These are phyloP conservation scores for Cutaneotrichosporon cavernicola DNA, from an alignment of 1,284 basidiomycete genomes.

Conservation along the genomic window DNA sequence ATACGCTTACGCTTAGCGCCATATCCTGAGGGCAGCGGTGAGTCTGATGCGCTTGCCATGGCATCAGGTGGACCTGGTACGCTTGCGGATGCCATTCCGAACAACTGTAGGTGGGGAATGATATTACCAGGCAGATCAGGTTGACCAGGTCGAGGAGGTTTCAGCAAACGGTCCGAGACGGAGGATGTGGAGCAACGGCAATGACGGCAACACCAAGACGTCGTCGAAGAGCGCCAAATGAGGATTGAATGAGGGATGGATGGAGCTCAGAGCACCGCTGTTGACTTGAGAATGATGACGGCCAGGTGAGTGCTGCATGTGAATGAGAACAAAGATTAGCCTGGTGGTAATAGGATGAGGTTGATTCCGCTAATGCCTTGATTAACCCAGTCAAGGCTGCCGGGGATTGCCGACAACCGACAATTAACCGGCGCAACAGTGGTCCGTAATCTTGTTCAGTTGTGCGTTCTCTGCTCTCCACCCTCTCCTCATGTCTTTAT, in stretches of 20 bases:
- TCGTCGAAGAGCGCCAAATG: not conserved
- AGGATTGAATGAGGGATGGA: not conserved
- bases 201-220: not conserved
- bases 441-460: too few species aligned
- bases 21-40: not conserved
- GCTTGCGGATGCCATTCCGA: not conserved
- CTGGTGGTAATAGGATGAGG: too few species aligned
- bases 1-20: constrained; percentile 9
- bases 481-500: too few species aligned
- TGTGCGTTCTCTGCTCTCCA: too few species aligned
- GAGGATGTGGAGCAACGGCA: not conserved
- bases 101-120: not conserved
- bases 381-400: too few species aligned
- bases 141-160: not conserved
- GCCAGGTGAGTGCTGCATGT: too few species aligned
- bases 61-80: not conserved
- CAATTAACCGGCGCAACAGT: too few species aligned
- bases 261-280: too few species aligned
- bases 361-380: too few species aligned
- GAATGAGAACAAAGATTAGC: too few species aligned
- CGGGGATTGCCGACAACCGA: too few species aligned
- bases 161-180: not conserved
- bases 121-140: not conserved
- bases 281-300: not conserved
- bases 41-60: not conserved